A percentile compares a stretch with the other conserved stretches of the same genome.
These are phyloP conservation scores for Aspergillus mulundensis DNA, from an alignment of 495 filamentous ascomycete species.

Conservation along the genomic window DNA sequence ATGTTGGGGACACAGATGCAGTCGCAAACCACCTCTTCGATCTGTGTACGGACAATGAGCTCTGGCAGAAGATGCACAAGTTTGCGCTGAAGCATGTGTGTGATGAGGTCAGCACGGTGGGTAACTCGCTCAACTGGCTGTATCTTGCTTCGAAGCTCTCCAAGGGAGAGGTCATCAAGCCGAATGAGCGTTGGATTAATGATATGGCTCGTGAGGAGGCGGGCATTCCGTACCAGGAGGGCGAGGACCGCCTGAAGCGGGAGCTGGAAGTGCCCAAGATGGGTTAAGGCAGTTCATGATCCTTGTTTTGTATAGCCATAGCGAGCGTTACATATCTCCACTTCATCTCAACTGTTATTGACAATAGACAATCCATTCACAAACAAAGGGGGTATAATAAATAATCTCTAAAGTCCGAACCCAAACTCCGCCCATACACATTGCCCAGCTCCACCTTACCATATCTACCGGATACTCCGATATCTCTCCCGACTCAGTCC, in stretches of 20 bases:
- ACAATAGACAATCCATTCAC: neutral
- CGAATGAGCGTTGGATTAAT: constrained; percentile 64
- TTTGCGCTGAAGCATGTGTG: constrained; percentile 63
- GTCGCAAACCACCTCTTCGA: constrained; percentile 68
- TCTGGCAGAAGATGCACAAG: constrained; percentile 64
- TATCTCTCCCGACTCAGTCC: constrained; percentile 47
- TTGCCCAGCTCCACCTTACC: neutral
- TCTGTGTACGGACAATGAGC: constrained; percentile 61
- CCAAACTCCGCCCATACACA: neutral
- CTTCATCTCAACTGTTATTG: neutral
- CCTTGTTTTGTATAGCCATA: neutral
- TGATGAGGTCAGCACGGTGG: constrained; percentile 81
- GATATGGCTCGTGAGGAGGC: constrained; percentile 72
- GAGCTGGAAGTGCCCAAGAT: constrained; percentile 32
- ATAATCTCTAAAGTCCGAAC: neutral
- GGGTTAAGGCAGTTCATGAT: constrained; percentile 12
- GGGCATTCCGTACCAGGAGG: constrained; percentile 51
- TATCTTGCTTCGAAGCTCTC: constrained; percentile 66
- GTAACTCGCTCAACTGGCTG: constrained; percentile 73
- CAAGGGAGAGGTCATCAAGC: constrained; percentile 44
- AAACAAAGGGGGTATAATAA: constrained; percentile 4
- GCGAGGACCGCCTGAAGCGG: constrained; percentile 57
- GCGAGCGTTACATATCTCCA: neutral
- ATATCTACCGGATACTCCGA: constrained; percentile 32
- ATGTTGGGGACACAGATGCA: constrained; percentile 65